Base-by-base conservation (phyloP, 2,329 filamentous ascomycete species). In the Trichoderma cornu-damae region DNA sequence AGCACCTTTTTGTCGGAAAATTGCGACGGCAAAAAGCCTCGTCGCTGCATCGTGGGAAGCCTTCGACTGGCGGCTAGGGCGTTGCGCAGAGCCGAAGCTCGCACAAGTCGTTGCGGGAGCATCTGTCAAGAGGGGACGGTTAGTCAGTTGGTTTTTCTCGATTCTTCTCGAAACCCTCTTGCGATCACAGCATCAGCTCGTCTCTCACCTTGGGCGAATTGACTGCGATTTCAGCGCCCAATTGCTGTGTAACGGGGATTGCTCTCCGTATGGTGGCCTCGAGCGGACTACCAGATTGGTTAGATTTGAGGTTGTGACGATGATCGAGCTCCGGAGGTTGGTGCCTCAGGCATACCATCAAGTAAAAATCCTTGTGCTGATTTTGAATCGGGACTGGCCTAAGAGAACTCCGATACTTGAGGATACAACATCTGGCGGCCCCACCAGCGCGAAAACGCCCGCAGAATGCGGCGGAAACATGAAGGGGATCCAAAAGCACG, bases 101-200 rank as follows among this genome's bases (percentile, higher is more conserved):
- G 79, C 66, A 73, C 77, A 72, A 86, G 74, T 75, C 80, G 79
- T 73, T 78, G 78, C 63, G 79, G 75, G 70, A 86, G 77, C 83
- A 86, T 86, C 82, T 86, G 67, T 12, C 20, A 49, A 37, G 14
- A 24, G 50, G 37, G 22, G 18, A n/a, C 18, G 24, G 24, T 6
- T 6, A 34, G 6, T 12, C 24, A 14, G 42, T 16, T 2, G 26
- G 26, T 51, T n/a, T n/a, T n/a, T n/a, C n/a, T 50, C 44, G 32
- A 37, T 20, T 9, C n/a, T 37, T 14, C n/a, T 11, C 20, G 12
- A 7, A 35, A 22, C 20, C 16, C 14, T 44, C 30, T 4, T 20
- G 20, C 30, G 9, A 24, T 38, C 11, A 14, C 9, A 24, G 4
- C 6, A 24, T 35, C n/a, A 4, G 6, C 42, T 20, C 24, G 14